Evolutionary conservation across 129 eudicot species (phyloP), one percentile per base, ranked within the genome.

Genomic region (Gnaphalium uliginosum): DNA sequence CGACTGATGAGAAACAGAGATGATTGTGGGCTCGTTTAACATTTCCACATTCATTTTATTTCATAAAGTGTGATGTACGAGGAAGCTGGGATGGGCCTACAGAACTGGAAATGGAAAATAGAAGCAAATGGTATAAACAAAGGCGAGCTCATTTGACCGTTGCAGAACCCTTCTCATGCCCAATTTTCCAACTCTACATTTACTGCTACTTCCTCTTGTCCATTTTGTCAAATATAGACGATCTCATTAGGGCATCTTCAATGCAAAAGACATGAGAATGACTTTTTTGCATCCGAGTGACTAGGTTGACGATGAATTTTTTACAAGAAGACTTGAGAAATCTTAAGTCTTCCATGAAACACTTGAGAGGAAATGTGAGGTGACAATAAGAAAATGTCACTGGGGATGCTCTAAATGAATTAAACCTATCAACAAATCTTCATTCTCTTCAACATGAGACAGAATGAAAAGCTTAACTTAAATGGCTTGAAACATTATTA

Each of bases 41-140:
- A n/a, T 66, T 7, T 63, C 64, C 22, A 58, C 14, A 58, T 58
- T 64, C 25, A 33, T 66, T 32, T 66, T 66, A 29, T 30, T 6
- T n/a, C 29, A 26, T 63, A 27, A 1, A 41, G 50, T 10, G 17
- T 10, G 17, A 59, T 22, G 18, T 10, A 59, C 8, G 6, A 59
- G 24, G n/a, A 21, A 24, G 30, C 66, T 22, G 65, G 65, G 39
- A 64, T 32, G 69, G 46, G 21, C 30, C 73, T n/a, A 23, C 59
- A 71, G 19, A 54, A 54, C 8, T 4, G 51, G 50, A 27, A 10
- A 53, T n/a, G 50, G n/a, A 29, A 27, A 70, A 50, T 51, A 71
- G 51, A 71, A 71, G 26, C 14, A 54, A 56, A 13, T 30, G 27
- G 22, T 30, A 18, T 13, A 53, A 54, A 18, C 51, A 14, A 43